These are phyloP conservation scores for Aaosphaeria arxii DNA, from an alignment of 2,329 filamentous ascomycete genomes.

Conservation along the genomic window DNA sequence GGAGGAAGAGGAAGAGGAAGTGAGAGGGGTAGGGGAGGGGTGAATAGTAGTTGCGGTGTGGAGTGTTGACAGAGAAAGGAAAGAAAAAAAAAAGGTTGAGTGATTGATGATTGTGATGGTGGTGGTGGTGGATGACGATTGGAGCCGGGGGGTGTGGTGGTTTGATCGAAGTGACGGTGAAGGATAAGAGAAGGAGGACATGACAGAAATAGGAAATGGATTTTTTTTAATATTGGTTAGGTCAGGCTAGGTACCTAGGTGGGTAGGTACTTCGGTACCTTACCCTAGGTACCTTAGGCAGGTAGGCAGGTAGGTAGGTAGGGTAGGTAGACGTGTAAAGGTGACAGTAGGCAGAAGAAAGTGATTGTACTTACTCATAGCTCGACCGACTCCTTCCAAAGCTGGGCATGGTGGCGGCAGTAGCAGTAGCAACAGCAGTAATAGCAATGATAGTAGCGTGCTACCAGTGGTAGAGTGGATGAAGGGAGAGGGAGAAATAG, in stretches of 20 bases:
- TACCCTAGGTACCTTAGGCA: too few relatives aligned
- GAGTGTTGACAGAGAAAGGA: not conserved
- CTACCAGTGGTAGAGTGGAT: slow-evolving; percentile 13
- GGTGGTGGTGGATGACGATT: slow-evolving; percentile 1
- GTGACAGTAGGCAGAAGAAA: too few relatives aligned
- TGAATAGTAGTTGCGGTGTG: not conserved
- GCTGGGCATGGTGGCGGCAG: slow-evolving; percentile 33
- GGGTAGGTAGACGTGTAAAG: not conserved
- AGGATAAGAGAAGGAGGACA: slow-evolving; percentile 1
- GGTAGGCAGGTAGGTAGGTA: slow-evolving; percentile 5
- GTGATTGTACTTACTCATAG: slow-evolving; percentile 34
- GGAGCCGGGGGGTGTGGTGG: not conserved
- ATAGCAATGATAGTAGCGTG: slow-evolving; percentile 20
- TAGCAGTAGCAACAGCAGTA: slow-evolving; percentile 12
- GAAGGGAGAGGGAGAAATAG: too few relatives aligned
- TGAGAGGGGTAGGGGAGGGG: not conserved
- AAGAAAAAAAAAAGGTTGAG: not conserved
- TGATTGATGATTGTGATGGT: too few relatives aligned
- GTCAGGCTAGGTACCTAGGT: too few relatives aligned
- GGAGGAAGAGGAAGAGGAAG: not conserved
- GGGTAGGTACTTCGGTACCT: too few relatives aligned
- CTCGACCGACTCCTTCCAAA: slow-evolving; percentile 37
- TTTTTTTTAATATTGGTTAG: too few relatives aligned
- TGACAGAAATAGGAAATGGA: too few relatives aligned
- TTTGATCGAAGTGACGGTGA: slow-evolving; percentile 6